Percentiles rank a stretch among this genome's conserved stretches.
These are phyloP conservation scores for Prunus mume DNA, from an alignment of 306 rosid genomes.

Conservation along the genomic window DNA sequence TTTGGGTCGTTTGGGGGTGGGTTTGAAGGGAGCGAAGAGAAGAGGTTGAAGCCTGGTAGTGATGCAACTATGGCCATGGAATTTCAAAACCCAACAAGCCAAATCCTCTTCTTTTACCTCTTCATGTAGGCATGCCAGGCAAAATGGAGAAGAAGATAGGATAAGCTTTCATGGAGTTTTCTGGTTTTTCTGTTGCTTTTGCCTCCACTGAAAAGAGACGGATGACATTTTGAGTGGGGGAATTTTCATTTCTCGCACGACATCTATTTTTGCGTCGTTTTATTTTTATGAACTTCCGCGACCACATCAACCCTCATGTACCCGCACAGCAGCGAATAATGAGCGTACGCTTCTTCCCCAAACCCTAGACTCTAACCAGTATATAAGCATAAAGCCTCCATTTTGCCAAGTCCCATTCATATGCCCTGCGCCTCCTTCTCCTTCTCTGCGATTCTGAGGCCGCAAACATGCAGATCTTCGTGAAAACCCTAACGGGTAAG, in stretches of 20 bases:
- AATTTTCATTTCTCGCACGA: neutral
- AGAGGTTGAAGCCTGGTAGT: conserved; percentile 58
- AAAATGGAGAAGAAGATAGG: neutral
- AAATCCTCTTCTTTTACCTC: neutral
- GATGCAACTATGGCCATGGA: conserved; percentile 63
- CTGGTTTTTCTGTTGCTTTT: conserved; percentile 34
- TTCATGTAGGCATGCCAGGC: neutral
- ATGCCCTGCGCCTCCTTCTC: neutral
- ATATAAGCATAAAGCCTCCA: neutral
- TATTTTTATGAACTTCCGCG: neutral
- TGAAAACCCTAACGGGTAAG: conserved; percentile 93
- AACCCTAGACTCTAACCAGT: conserved; percentile 2
- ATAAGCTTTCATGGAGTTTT: neutral
- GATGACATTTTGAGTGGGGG: neutral
- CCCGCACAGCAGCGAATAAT: neutral
- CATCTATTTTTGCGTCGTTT: neutral
- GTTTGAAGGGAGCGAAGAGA: conserved; percentile 71
- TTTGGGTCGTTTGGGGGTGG: conserved; percentile 49
- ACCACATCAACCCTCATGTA: neutral
- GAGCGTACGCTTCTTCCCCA: neutral
- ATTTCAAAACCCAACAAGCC: neutral
- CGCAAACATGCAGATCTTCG: conserved; percentile 82
- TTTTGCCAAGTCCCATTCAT: neutral
- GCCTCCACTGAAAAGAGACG: neutral
- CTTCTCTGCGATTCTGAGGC: neutral